Conservation (phyloP, 805 yeast species). For the Candida railenensis region DNA sequence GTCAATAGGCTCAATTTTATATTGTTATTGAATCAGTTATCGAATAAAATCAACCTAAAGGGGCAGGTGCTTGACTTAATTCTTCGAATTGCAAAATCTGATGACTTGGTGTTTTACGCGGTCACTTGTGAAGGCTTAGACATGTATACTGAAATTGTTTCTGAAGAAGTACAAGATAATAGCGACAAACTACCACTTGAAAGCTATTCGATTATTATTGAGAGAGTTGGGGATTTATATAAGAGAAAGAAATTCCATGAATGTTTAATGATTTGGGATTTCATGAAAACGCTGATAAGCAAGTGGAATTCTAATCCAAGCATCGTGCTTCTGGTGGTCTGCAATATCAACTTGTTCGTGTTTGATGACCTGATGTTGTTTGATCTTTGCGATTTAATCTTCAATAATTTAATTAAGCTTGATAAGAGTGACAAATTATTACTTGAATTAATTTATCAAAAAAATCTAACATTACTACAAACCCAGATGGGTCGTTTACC, state of each 20-base stretch:
- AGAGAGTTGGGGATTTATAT: conserved; percentile 10
- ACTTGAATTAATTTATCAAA: conserved; percentile 1
- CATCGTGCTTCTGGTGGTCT: not conserved
- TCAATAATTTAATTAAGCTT: not conserved
- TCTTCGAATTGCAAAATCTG: conserved; percentile 18
- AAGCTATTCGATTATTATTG: conserved; percentile 16
- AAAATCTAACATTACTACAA: conserved; percentile 16
- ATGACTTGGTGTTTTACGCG: conserved; percentile 23
- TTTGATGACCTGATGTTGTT: not conserved
- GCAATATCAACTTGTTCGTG: not conserved
- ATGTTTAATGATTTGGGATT: conserved; percentile 2
- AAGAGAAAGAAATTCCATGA: not conserved
- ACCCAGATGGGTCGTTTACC: conserved; percentile 38
- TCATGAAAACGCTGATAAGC: not conserved
- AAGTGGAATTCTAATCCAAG: not conserved
- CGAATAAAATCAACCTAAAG: conserved; percentile 28
- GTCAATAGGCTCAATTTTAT: conserved; percentile 38
- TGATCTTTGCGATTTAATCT: not conserved
- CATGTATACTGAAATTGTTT: conserved; percentile 16
- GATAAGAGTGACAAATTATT: not conserved
- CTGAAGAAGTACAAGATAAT: conserved; percentile 10
- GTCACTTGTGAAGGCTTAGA: conserved; percentile 20
- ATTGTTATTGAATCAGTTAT: conserved; percentile 30
- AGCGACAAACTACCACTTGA: conserved; percentile 17
- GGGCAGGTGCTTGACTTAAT: conserved; percentile 27